Percentiles rank a stretch among this genome's conserved stretches.
These are phyloP conservation scores for Zymoseptoria brevis DNA, from an alignment of 2,329 filamentous ascomycete species.

Conservation along the genomic window DNA sequence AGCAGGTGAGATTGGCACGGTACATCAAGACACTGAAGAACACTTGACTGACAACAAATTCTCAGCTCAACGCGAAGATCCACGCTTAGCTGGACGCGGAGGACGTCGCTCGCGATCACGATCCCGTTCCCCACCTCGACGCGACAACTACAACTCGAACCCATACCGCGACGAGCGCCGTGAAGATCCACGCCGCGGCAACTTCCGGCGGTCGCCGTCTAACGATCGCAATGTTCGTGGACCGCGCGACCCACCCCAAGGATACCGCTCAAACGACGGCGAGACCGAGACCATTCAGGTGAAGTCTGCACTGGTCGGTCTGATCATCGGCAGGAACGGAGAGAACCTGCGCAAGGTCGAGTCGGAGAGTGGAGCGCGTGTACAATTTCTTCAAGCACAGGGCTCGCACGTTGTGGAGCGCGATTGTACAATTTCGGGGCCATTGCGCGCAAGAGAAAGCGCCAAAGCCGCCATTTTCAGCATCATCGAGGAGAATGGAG, in stretches of 20 bases:
- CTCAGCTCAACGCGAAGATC: slow-evolving; percentile 32
- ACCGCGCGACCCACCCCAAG: slow-evolving; percentile 17
- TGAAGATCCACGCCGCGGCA: slow-evolving; percentile 51
- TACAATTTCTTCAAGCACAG: slow-evolving; percentile 76
- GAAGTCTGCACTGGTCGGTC: slow-evolving; percentile 75
- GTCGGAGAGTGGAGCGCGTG: slow-evolving; percentile 69
- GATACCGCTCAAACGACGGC: slow-evolving; percentile 46
- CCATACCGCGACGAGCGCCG: slow-evolving; percentile 81
- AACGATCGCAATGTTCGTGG: slow-evolving; percentile 38
- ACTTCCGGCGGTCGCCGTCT: slow-evolving; percentile 64
- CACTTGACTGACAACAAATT: neutral
- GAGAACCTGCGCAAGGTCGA: slow-evolving; percentile 85
- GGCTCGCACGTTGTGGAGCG: slow-evolving; percentile 64
- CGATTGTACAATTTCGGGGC: slow-evolving; percentile 79
- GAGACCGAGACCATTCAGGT: slow-evolving; percentile 80
- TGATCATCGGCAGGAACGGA: slow-evolving; percentile 85
- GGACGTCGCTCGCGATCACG: slow-evolving; percentile 57
- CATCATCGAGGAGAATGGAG: slow-evolving; percentile 79
- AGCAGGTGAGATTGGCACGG: neutral
- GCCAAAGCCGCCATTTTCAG: slow-evolving; percentile 77
- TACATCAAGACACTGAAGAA: neutral
- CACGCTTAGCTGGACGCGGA: slow-evolving; percentile 45
- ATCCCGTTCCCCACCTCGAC: slow-evolving; percentile 61
- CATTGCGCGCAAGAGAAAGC: slow-evolving; percentile 60
- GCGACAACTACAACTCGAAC: slow-evolving; percentile 59